Evolutionary conservation across 1,139 yeast species (phyloP), one percentile per base, ranked within the genome.

Genomic region (Sugiyamaella grinbergsii): DNA sequence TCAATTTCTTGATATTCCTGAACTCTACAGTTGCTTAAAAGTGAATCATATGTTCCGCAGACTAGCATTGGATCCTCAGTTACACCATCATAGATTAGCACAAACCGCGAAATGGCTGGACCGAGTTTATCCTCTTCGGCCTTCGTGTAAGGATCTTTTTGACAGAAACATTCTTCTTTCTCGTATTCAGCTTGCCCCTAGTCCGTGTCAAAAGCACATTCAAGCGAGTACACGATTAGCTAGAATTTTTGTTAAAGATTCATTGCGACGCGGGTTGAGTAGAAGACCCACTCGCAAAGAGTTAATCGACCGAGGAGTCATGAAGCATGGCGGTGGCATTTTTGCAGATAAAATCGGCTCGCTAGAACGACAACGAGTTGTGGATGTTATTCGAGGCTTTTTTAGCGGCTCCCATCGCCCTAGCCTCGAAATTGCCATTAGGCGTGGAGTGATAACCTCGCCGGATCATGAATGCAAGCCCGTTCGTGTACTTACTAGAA

Each of bases 1-100:
- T 29, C 52, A 55, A 34, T 53, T 47, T 33, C 56, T 64, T 36
- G 69, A 65, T 47, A 52, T 63, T 11, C 61, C 65, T n/a, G 67
- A 64, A 41, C 50, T 63, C 32, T 40, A 52, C 39, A 47, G 51
- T 13, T 54, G 63, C 40, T 49, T 60, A 10, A 50, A 53, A 31
- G 58, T 57, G 32, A 46, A 54, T 54, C 58, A 50, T n/a, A 49
- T 52, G 29, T 56, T 62, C 37, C 56, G 62, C 3, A 32, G 45
- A 15, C 52, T 62, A 42, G 64, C 67, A n/a, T 53, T 51, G 11
- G 67, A 63, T 54, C 55, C 57, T 24, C 54, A 51, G 11, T 53
- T 62, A n/a, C 57, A 55, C 33, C 56, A 45, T 22, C 48, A 54
- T 31, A 57, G 65, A 31, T 52, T 58, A 16, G 46, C 48, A 20